phyloP scores from a whole-genome alignment of 1,284 basidiomycete genomes.

The Inonotus hispidus region DNA sequence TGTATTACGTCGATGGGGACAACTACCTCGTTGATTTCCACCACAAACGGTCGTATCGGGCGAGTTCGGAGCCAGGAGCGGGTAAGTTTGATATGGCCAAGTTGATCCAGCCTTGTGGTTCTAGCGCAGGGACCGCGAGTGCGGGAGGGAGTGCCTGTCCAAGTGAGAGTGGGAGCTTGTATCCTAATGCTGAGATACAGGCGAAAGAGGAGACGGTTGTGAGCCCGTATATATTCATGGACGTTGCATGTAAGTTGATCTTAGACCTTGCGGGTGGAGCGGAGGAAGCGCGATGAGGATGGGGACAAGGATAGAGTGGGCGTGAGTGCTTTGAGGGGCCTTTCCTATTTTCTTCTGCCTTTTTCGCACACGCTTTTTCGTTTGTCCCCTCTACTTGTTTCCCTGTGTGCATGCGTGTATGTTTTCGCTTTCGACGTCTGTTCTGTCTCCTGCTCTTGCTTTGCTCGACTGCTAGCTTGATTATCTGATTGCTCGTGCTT shows the following conservation, averaged over 20 bases:
- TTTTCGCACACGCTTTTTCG: neutral
- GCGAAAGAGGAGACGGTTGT: conserved; percentile 70
- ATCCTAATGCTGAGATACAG: conserved; percentile 24
- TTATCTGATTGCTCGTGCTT: neutral
- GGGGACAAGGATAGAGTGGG: no score
- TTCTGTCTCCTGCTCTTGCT: neutral
- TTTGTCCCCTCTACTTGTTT: neutral
- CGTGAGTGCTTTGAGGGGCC: no score
- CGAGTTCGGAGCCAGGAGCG: conserved; percentile 54
- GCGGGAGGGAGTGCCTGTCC: conserved; percentile 34
- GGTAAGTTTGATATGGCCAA: conserved; percentile 62
- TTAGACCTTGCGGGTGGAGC: conserved; percentile 72
- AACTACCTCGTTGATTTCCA: conserved; percentile 99
- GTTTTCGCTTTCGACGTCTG: neutral
- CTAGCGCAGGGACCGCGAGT: neutral
- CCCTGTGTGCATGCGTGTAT: neutral
- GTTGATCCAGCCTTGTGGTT: conserved; percentile 36
- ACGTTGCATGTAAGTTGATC: conserved; percentile 84
- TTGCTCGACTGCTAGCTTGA: neutral
- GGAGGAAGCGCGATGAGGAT: conserved; percentile 23
- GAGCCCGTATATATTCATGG: conserved; percentile 95
- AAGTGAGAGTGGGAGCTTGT: conserved; percentile 43
- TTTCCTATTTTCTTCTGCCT: no score
- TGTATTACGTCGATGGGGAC: conserved; percentile 92
- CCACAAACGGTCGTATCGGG: conserved; percentile 88